Base-by-base conservation (phyloP, 2,329 filamentous ascomycete genomes). In the Hymenoscyphus occultus region DNA sequence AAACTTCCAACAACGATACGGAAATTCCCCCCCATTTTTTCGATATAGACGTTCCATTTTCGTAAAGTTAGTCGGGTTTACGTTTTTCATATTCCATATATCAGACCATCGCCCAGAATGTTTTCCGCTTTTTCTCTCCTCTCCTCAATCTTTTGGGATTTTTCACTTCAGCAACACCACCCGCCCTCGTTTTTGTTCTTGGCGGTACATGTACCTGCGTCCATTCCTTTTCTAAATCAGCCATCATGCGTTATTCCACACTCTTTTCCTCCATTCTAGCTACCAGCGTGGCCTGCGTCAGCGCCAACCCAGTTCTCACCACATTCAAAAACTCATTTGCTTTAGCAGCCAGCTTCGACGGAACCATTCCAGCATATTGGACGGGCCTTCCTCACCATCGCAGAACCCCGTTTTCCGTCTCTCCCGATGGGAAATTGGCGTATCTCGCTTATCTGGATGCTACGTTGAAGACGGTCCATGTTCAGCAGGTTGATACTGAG, bases 401-500 rank as follows among this genome's bases (percentile, higher is more conserved):
- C 57, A 82, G 85, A 61, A 87, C 85, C 13, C 85, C 85, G 5
- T 88, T 88, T 67, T 81, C 85, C n/a, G 78, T 86, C 39, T 87
- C 85, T 0, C 84, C 85, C 1, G 81, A 87, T 72, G 84, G 84
- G 66, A 82, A 82, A 65, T 81, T 80, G 3, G 85, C 83, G 13
- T 87, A 85, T 72, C 73, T 88, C 10, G 86, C 86, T 10, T 88
- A 87, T 70, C 81, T 88, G 16, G 84, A 87, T 71, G 76, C 78
- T 32, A 84, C 80, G 57, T 82, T 81, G 58, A 83, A 79, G 3
- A 82, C 80, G 61, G 83, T 88, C 12, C 83, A 86, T 71, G 76
- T 88, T 19, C 84, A 87, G 73, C 78, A 83, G 56, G 77, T 88
- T 22, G 78, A 86, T 69, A 81, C 84, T 1, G 73, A 76, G 3